These are phyloP conservation scores for Phytophthora quininea DNA, from an alignment of 352 stramenopile species.

Conservation along the genomic window DNA sequence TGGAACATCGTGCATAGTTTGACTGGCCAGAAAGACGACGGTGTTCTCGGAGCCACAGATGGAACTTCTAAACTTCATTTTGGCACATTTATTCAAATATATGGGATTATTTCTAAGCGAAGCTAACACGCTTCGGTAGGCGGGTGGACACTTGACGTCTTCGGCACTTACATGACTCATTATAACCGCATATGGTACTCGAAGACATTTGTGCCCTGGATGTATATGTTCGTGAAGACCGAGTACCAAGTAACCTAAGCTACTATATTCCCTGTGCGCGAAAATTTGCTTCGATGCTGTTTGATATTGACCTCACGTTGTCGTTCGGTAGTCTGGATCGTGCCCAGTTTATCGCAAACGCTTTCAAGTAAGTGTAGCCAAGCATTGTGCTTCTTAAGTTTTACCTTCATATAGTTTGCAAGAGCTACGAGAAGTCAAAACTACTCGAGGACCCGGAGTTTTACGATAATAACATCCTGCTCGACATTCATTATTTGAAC, in stretches of 20 bases:
- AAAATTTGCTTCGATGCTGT: conserved; percentile 12
- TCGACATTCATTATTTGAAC: conserved; percentile 13
- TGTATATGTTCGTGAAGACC: conserved; percentile 31
- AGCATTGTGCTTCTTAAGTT: conserved; percentile 18
- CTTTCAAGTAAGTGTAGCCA: conserved; percentile 20
- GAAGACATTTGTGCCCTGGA: conserved; percentile 33
- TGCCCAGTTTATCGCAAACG: conserved; percentile 20
- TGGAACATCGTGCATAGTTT: background rate
- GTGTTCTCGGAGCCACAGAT: conserved; percentile 10
- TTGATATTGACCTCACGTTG: conserved; percentile 14
- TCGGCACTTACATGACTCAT: conserved; percentile 29
- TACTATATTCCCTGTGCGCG: conserved; percentile 18
- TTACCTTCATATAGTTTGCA: conserved; percentile 16
- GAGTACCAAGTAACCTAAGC: conserved; percentile 24
- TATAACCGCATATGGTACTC: conserved; percentile 14
- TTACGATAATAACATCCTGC: conserved; percentile 5
- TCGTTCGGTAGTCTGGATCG: conserved; percentile 26
- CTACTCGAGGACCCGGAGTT: background rate
- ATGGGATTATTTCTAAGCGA: no score
- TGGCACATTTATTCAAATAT: conserved; percentile 7
- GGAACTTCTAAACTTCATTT: conserved; percentile 28
- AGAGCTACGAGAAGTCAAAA: conserved; percentile 10
- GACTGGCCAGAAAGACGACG: conserved; percentile 1
- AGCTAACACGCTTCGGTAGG: no score
- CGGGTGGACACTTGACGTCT: conserved; percentile 29